These are phyloP conservation scores for Lithohypha guttulata DNA, from an alignment of 2,329 filamentous ascomycete genomes.

Conservation along the genomic window DNA sequence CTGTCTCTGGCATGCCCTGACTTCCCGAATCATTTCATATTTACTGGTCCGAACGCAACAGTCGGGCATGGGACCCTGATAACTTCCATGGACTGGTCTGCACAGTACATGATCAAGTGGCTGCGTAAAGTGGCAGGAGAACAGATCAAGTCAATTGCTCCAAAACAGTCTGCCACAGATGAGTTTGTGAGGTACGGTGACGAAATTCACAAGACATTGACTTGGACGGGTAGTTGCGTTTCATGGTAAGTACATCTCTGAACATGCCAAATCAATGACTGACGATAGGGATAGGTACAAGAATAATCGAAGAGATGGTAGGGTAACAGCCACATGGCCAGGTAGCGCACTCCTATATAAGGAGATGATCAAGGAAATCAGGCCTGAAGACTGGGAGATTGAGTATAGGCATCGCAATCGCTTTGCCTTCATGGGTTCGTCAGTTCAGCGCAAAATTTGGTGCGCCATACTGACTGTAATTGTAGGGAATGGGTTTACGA, in stretches of 20 bases:
- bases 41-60: slow-evolving; percentile 23
- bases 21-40: slow-evolving; percentile 28
- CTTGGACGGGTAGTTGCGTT: slow-evolving; percentile 29
- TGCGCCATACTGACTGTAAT: no score
- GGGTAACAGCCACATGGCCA: slow-evolving; percentile 37
- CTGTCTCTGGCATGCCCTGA: slow-evolving; percentile 18
- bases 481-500: slow-evolving; percentile 40
- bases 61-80: slow-evolving; percentile 23
- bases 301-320: slow-evolving; percentile 32
- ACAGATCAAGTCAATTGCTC: slow-evolving; percentile 26
- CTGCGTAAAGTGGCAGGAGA: slow-evolving; percentile 25
- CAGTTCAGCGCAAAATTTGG: no score
- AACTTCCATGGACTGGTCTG: slow-evolving; percentile 18
- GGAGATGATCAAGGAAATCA: slow-evolving; percentile 29
- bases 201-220: slow-evolving; percentile 38
- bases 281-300: no score
- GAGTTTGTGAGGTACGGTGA: slow-evolving; percentile 40
- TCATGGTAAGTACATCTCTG: no score
- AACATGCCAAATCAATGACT: no score
- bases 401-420: slow-evolving; percentile 35
- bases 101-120: slow-evolving; percentile 25
- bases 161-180: slow-evolving; percentile 35
- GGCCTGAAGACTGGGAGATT: slow-evolving; percentile 23
- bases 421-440: slow-evolving; percentile 41
- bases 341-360: slow-evolving; percentile 33